These are phyloP conservation scores for Uromyces viciae-fabae DNA, from an alignment of 1,284 basidiomycete species.

Conservation along the genomic window DNA sequence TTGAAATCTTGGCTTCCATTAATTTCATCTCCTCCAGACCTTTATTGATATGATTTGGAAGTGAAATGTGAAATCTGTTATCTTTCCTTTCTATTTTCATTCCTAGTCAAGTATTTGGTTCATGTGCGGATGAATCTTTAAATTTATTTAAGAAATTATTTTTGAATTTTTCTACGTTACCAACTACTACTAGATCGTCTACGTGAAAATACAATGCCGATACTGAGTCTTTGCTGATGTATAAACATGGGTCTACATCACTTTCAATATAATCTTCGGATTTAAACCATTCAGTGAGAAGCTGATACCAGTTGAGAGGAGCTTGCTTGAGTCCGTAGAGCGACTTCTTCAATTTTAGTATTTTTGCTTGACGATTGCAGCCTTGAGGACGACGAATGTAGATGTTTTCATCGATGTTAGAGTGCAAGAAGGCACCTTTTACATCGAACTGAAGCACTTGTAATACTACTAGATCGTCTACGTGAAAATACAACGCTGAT, in stretches of 20 bases:
- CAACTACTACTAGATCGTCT: neutral
- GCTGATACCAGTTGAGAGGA: neutral
- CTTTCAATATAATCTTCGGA: neutral
- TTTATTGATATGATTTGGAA: too few species aligned
- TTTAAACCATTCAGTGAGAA: neutral
- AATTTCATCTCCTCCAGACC: too few species aligned
- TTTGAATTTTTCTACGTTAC: neutral
- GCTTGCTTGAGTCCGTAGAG: neutral
- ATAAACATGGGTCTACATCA: neutral
- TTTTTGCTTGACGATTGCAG: neutral
- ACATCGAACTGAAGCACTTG: conserved; percentile 58
- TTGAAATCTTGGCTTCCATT: too few species aligned
- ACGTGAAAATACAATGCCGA: neutral
- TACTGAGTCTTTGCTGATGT: neutral
- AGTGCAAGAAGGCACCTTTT: conserved; percentile 53
- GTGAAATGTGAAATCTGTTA: too few species aligned
- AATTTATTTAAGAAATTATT: neutral
- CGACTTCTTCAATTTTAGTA: neutral
- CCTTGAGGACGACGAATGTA: conserved; percentile 55
- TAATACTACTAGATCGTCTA: too few species aligned
- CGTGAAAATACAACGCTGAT: too few species aligned
- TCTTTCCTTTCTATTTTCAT: neutral
- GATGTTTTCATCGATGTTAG: conserved; percentile 56
- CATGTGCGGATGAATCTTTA: neutral
- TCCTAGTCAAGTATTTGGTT: neutral